Conservation (phyloP, 768 basidiomycete genomes). For the Suillus alpinus region DNA sequence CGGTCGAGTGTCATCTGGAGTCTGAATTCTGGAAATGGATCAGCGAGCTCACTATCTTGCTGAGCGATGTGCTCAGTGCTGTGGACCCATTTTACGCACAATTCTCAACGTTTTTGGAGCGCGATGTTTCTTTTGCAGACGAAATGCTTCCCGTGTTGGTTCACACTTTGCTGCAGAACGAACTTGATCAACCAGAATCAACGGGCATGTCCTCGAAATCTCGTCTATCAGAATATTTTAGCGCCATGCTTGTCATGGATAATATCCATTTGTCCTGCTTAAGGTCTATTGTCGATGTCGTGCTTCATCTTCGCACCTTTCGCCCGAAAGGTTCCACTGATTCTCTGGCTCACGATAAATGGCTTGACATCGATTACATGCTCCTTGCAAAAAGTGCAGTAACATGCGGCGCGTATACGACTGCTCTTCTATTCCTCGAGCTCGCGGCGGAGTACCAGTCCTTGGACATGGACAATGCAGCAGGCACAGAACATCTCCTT, state of each 20-base stretch:
- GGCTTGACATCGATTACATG: conserved; percentile 77
- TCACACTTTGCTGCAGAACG: conserved; percentile 54
- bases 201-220: conserved; percentile 9
- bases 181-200: conserved; percentile 12
- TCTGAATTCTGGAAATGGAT: conserved; percentile 65
- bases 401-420: conserved; percentile 80
- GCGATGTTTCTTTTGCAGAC: conserved; percentile 58
- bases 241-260: conserved; percentile 24
- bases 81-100: conserved; percentile 67
- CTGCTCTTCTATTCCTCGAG: conserved; percentile 87
- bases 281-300: conserved; percentile 63
- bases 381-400: conserved; percentile 74
- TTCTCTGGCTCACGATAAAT: conserved; percentile 62
- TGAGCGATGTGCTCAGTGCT: conserved; percentile 56
- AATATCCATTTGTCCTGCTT: conserved; percentile 43
- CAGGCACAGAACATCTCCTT: conserved; percentile 61
- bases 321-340: conserved; percentile 35
- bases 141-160: conserved; percentile 74
- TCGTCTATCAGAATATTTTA: conserved; percentile 23
- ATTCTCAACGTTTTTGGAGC: conserved; percentile 54
- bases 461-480: conserved; percentile 24
- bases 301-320: conserved; percentile 80
- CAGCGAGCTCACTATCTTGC: conserved; percentile 47
- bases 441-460: conserved; percentile 55
- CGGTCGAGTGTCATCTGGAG: conserved; percentile 35